Conservation (phyloP, 1,139 yeast species). For the Arxiozyma bovina region DNA sequence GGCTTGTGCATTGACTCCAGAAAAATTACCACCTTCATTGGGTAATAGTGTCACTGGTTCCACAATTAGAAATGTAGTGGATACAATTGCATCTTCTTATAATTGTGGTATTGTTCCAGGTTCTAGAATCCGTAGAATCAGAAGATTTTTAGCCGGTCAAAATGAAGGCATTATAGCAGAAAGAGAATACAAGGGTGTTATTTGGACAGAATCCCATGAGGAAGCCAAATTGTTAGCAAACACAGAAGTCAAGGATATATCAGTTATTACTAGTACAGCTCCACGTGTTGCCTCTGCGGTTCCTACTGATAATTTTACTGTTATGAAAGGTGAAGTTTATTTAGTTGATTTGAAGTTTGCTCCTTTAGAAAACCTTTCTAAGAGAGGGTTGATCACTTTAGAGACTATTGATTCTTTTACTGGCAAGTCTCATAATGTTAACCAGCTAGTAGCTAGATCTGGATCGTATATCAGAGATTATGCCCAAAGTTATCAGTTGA, state of each 20-base stretch:
- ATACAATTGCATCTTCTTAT: constrained; percentile 69
- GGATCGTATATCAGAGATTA: constrained; percentile 79
- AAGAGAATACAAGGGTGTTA: constrained; percentile 84
- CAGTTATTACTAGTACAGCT: constrained; percentile 32
- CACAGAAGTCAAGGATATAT: constrained; percentile 35
- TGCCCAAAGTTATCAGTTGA: constrained; percentile 67
- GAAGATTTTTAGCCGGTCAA: constrained; percentile 94
- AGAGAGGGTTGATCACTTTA: constrained; percentile 57
- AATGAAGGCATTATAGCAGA: constrained; percentile 87
- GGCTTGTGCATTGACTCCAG: constrained; percentile 67
- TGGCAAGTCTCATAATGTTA: constrained; percentile 49
- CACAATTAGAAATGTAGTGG: constrained; percentile 65
- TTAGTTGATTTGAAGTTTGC: constrained; percentile 75
- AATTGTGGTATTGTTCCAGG: constrained; percentile 86
- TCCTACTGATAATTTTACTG: constrained; percentile 69
- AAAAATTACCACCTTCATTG: constrained; percentile 47
- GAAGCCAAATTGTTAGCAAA: constrained; percentile 50
- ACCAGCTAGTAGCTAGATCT: constrained; percentile 51
- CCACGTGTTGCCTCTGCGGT: constrained; percentile 40
- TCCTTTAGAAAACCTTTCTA: constrained; percentile 46
- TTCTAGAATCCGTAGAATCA: constrained; percentile 78
- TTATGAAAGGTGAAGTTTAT: constrained; percentile 79
- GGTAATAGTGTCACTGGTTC: constrained; percentile 48
- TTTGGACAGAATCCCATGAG: constrained; percentile 81
- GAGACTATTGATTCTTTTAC: constrained; percentile 56